Percentiles rank a stretch among this genome's conserved stretches.
phyloP scores from a whole-genome alignment of 768 basidiomycete species.

The Bullera alba region DNA sequence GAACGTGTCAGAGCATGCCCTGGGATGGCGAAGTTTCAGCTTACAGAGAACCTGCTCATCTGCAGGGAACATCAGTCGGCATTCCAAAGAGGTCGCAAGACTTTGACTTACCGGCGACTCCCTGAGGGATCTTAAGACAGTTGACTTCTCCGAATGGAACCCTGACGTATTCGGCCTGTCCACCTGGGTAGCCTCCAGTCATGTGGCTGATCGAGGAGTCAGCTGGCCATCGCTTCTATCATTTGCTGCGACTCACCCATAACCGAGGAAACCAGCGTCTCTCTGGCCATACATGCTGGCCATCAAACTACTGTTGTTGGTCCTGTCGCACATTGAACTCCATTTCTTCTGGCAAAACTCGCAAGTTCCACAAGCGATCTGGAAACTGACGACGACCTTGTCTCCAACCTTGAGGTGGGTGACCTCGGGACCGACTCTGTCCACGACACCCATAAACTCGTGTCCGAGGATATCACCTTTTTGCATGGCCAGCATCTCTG shows the following conservation, averaged over 20 bases:
- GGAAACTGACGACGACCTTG: conserved; percentile 71
- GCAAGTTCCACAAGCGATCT: conserved; percentile 66
- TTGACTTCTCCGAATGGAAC: conserved; percentile 61
- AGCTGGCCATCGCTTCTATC: background rate
- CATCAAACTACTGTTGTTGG: conserved; percentile 59
- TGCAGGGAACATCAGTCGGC: conserved; percentile 1
- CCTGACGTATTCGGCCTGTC: conserved; percentile 68
- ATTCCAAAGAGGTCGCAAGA: background rate
- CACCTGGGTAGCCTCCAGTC: conserved; percentile 59
- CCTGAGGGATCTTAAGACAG: conserved; percentile 61
- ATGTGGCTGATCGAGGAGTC: background rate
- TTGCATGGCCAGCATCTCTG: conserved; percentile 62
- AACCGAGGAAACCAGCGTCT: conserved; percentile 60
- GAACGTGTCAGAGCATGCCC: conserved; percentile 1
- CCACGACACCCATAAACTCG: conserved; percentile 59
- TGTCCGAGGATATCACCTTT: conserved; percentile 71
- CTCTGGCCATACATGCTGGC: conserved; percentile 47
- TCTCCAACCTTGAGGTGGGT: conserved; percentile 58
- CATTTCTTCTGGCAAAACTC: conserved; percentile 66
- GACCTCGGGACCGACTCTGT: conserved; percentile 61
- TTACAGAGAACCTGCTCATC: conserved; percentile 31
- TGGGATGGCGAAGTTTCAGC: background rate
- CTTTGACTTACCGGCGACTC: conserved; percentile 58
- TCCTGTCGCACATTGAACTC: conserved; percentile 66
- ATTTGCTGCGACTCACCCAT: conserved; percentile 18